Base-by-base conservation (phyloP, 2,329 filamentous ascomycete genomes). In the Phoma sp. region DNA sequence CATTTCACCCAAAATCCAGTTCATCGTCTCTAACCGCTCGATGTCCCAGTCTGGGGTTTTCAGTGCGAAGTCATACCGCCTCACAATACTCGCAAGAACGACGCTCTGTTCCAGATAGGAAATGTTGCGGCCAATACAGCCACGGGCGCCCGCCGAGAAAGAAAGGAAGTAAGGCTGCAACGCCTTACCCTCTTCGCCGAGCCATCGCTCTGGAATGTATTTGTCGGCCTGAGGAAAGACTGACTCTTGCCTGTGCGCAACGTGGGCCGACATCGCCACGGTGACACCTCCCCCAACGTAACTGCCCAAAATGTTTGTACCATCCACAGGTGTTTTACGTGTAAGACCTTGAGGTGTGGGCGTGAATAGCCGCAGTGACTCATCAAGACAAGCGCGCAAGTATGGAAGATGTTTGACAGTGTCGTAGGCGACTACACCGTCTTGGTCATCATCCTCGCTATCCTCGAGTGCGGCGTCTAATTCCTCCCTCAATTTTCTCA, bases 301-400 rank as follows among this genome's bases (percentile, higher is more conserved):
- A 29, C 69, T 60, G 14, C 66, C 66, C 10, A 67, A 56, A 23
- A 66, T 66, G 33, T 62, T 67, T 4, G 51, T 69, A 22, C 69
- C 73, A 4, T 65, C 61, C 14, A 67, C 56, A 7, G 70, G 66
- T 9, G 67, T 65, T 39, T 74, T 67, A 4, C 77, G 73, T 18
- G 71, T 67, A 30, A 77, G 68, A 13, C 74, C 73, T 22, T 70
- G 68, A 3, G 77, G 71, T 4, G 80, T 75, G 3, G 79, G 78
- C 6, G 79, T 78, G 55, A 77, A 78, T 23, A 79, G 72, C 6
- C 80, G 69, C 9, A 82, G 67, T 4, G 71, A 75, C 60, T 81
- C 79, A 38, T 79, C 73, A 9, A 81, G 64, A 48, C 77, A 77
- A 6, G 78, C 78, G 30, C 75, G 67, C 11, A 77, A 41, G 40